Evolutionary conservation across 257 asterid species (phyloP).

Genomic region (Fraxinus excelsior): DNA sequence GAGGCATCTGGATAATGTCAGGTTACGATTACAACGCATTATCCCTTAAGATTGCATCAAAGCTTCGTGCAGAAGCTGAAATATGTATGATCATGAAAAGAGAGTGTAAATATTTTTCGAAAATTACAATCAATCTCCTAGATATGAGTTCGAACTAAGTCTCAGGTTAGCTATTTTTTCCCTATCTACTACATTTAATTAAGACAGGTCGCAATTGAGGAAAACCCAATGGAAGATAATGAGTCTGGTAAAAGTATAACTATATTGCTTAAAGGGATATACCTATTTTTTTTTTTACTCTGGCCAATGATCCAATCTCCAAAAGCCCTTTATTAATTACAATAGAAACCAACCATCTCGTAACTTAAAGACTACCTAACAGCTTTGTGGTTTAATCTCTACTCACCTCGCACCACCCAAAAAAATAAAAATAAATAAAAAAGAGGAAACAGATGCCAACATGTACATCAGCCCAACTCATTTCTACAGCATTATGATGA

Average conservation of each 20-base stretch:
- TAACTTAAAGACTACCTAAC: background rate
- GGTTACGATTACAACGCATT: background rate
- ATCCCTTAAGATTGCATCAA: background rate
- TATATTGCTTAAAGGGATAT: background rate
- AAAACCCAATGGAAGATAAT: background rate
- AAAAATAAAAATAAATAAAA: background rate
- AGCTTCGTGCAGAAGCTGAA: background rate
- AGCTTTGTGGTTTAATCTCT: background rate
- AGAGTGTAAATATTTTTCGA: background rate
- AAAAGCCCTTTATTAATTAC: background rate
- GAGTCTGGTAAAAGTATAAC: background rate
- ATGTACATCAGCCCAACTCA: constrained; percentile 4
- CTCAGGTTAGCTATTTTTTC: background rate
- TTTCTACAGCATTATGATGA: background rate
- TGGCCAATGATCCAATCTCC: background rate
- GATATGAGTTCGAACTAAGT: background rate
- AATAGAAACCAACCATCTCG: background rate
- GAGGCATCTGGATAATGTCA: background rate
- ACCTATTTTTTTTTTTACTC: background rate
- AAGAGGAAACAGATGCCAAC: background rate
- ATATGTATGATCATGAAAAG: background rate
- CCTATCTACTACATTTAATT: background rate
- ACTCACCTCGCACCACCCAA: background rate
- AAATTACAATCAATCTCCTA: background rate
- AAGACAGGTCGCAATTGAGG: background rate